Base-by-base conservation (phyloP, 148 eudicot genomes). In the Vaccinium corymbosum region DNA sequence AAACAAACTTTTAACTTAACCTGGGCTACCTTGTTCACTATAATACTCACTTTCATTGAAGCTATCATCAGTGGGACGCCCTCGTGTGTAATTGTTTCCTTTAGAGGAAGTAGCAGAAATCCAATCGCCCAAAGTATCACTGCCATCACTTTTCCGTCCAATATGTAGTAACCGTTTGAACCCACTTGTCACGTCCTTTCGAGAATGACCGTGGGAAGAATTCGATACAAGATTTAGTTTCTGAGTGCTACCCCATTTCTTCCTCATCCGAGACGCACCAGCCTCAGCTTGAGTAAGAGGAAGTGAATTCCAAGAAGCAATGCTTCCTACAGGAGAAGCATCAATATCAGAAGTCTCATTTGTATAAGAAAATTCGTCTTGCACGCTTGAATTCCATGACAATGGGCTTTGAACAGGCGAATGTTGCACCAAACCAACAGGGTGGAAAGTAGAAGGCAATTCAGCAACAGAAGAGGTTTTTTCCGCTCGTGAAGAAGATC, bases 81-180 rank as follows among this genome's bases (percentile, higher is more conserved):
- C 91, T n/a, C 88, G 93, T 10, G 92, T 88, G 83, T 97, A 97
- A 94, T 97, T 89, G 97, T 94, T 16, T 97, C 99, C 99, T 87
- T 94, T 97, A 49, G 99, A 96, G 38, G 98, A 94, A 32, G 98
- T 96, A 61, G 95, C 99, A 79, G 99, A 96, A 82, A 94, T 87
- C 99, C 97, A 96, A 82, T 96, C 98, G 50, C 88, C 94, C 85
- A 92, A 62, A 87, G 87, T 90, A 59, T 97, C 99, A 10, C 92
- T 84, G 73, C 93, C 93, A 53, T 96, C 92, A 64, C 85, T 91
- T 86, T 92, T 97, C 86, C 95, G 89, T 79, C 98, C 98, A 86
- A 97, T 93, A 81, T 94, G 93, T 35, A 93, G 84, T 77, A 97
- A 92, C 81, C 98, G 87, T 85, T 97, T 97, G 68, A 95, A 89